Percentiles rank a stretch among this genome's conserved stretches.
These are phyloP conservation scores for Tolypocladium cylindrosporum DNA, from an alignment of 2,329 filamentous ascomycete species.

Conservation along the genomic window DNA sequence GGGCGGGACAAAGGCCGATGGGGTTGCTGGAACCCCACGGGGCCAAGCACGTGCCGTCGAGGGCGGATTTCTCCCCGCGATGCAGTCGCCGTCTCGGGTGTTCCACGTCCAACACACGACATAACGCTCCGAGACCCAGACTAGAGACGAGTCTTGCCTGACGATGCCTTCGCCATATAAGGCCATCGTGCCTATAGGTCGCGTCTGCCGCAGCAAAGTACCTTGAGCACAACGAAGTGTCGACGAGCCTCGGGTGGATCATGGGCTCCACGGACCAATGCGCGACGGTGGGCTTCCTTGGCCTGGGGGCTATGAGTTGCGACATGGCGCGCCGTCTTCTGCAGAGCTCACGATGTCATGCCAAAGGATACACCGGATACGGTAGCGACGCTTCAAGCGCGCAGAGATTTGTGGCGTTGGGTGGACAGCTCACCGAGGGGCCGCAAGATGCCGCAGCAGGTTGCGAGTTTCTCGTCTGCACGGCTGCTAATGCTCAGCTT, in stretches of 20 bases:
- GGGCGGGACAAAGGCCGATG: constrained; percentile 6
- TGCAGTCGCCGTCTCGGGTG: neutral
- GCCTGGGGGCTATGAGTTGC: constrained; percentile 3
- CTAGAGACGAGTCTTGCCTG: neutral
- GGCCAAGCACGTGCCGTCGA: neutral
- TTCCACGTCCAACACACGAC: neutral
- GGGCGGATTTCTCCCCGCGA: neutral
- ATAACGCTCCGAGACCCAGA: neutral
- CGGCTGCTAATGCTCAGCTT: constrained; percentile 39
- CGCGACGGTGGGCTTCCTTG: constrained; percentile 4
- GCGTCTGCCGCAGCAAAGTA: neutral
- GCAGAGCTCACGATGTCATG: neutral
- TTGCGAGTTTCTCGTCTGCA: constrained; percentile 38
- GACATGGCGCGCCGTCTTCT: constrained; percentile 5
- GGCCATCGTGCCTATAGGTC: neutral
- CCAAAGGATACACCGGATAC: constrained; percentile 2
- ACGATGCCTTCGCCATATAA: neutral
- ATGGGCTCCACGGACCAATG: neutral
- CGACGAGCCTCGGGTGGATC: neutral
- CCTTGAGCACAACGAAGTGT: neutral
- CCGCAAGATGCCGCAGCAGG: neutral
- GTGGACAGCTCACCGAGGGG: neutral
- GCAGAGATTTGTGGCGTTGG: neutral
- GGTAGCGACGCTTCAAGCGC: neutral
- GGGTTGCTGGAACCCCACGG: neutral